These are phyloP conservation scores for Triangularia setosa DNA, from an alignment of 2,329 filamentous ascomycete genomes.

Conservation along the genomic window DNA sequence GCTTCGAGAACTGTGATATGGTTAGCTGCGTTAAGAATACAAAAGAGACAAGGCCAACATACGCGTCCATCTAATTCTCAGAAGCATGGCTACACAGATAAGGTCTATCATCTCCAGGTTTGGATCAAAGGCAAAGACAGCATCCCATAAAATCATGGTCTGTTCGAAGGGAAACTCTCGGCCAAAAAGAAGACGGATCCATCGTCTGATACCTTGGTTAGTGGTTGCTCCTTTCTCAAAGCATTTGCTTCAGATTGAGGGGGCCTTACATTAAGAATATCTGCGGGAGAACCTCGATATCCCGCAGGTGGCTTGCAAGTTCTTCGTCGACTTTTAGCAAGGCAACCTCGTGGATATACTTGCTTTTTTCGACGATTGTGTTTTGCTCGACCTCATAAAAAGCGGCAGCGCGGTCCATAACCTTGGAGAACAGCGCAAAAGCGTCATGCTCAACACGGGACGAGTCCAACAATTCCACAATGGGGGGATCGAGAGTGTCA, in stretches of 20 bases:
- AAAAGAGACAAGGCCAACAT: slow-evolving; percentile 34
- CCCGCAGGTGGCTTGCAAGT: slow-evolving; percentile 72
- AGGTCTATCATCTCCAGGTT: slow-evolving; percentile 77
- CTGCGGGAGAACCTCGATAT: slow-evolving; percentile 88
- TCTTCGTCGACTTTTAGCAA: slow-evolving; percentile 78
- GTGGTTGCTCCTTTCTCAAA: not conserved
- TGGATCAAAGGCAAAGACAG: slow-evolving; percentile 82
- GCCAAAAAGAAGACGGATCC: slow-evolving; percentile 89
- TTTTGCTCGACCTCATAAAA: slow-evolving; percentile 74
- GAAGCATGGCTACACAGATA: slow-evolving; percentile 89
- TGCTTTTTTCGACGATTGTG: slow-evolving; percentile 81
- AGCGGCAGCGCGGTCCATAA: slow-evolving; percentile 82
- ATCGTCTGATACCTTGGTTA: slow-evolving; percentile 56
- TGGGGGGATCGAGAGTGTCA: slow-evolving; percentile 43
- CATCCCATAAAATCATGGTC: slow-evolving; percentile 82
- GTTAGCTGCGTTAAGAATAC: slow-evolving; percentile 3
- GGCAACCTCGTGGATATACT: slow-evolving; percentile 79
- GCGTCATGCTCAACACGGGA: slow-evolving; percentile 84
- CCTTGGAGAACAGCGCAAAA: slow-evolving; percentile 75
- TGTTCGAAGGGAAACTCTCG: slow-evolving; percentile 89
- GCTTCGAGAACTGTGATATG: slow-evolving; percentile 64
- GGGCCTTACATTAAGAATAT: slow-evolving; percentile 80
- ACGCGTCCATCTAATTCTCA: slow-evolving; percentile 88
- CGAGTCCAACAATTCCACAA: slow-evolving; percentile 66
- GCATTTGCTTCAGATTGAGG: not conserved